These are phyloP conservation scores for Penicillium janthinellum DNA, from an alignment of 2,329 filamentous ascomycete species.

Conservation along the genomic window DNA sequence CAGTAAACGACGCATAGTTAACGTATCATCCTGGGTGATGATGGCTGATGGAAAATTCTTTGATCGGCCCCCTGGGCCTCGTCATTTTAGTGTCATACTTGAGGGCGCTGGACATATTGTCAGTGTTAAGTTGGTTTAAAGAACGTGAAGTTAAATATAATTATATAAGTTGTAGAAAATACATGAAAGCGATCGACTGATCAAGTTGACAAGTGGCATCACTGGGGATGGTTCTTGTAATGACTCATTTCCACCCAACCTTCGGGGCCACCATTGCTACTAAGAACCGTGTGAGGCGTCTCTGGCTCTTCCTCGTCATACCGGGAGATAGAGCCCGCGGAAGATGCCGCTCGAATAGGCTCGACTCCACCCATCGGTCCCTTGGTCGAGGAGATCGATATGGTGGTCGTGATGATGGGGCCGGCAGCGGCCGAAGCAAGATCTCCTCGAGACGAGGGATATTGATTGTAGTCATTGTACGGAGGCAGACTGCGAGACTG, in stretches of 20 bases:
- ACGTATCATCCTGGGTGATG: too few species aligned
- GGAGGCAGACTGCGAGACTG: slow-evolving; percentile 4
- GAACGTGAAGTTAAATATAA: neutral
- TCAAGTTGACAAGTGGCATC: neutral
- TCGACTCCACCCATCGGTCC: slow-evolving; percentile 4
- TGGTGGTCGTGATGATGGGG: slow-evolving; percentile 20
- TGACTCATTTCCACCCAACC: slow-evolving; percentile 20
- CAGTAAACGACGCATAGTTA: too few species aligned
- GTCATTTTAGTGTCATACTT: too few species aligned
- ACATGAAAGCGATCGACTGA: neutral
- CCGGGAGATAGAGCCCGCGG: slow-evolving; percentile 10
- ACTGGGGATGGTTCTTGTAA: slow-evolving; percentile 10
- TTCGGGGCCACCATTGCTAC: slow-evolving; percentile 12
- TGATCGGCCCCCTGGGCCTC: too few species aligned
- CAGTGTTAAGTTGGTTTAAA: neutral
- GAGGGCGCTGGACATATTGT: too few species aligned
- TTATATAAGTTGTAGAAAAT: neutral
- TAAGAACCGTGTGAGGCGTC: slow-evolving; percentile 12
- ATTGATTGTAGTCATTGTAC: slow-evolving; percentile 10
- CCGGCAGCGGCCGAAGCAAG: slow-evolving; percentile 14
- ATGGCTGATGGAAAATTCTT: too few species aligned
- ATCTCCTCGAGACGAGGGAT: slow-evolving; percentile 8
- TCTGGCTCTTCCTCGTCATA: slow-evolving; percentile 17
- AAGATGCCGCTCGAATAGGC: slow-evolving; percentile 12
- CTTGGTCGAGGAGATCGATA: slow-evolving; percentile 17